Percentiles rank a stretch among this genome's conserved stretches.
phyloP scores from a whole-genome alignment of 1,139 yeast species.

The Keqinozyma sinolaborantium region DNA sequence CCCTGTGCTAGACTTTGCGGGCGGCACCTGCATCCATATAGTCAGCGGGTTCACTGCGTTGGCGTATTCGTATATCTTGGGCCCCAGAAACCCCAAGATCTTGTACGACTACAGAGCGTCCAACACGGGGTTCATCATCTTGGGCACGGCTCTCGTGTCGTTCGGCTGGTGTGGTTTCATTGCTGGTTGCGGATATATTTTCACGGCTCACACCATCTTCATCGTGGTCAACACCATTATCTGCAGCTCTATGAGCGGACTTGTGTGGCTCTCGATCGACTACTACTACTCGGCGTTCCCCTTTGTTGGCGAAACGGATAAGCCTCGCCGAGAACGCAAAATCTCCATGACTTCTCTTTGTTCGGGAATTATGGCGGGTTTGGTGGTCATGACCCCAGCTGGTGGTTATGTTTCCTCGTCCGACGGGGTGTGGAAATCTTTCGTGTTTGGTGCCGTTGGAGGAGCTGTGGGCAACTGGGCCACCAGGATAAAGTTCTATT shows the following conservation, averaged over 20 bases:
- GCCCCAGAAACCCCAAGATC: constrained; percentile 45
- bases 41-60: constrained; percentile 58
- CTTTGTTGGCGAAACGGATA: constrained; percentile 18
- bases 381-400: constrained; percentile 44
- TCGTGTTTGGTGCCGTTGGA: constrained; percentile 39
- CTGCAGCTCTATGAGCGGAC: constrained; percentile 33
- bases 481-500: constrained; percentile 38
- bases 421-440: constrained; percentile 39
- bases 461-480: constrained; percentile 35
- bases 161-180: constrained; percentile 47
- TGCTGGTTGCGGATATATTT: constrained; percentile 43
- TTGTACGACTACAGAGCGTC: constrained; percentile 36
- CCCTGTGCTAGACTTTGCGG: constrained; percentile 62
- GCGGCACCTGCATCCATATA: constrained; percentile 62
- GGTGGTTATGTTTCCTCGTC: constrained; percentile 41
- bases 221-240: constrained; percentile 34
- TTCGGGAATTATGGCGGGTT: constrained; percentile 42
- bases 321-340: constrained; percentile 16
- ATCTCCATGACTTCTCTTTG: constrained; percentile 39
- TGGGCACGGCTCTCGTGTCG: constrained; percentile 46
- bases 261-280: constrained; percentile 39
- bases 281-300: constrained; percentile 39
- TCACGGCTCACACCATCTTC: constrained; percentile 29
- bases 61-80: constrained; percentile 57
- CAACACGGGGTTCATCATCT: constrained; percentile 39